Conservation (phyloP, 2,329 filamentous ascomycete genomes). For the Fusarium algeriense region DNA sequence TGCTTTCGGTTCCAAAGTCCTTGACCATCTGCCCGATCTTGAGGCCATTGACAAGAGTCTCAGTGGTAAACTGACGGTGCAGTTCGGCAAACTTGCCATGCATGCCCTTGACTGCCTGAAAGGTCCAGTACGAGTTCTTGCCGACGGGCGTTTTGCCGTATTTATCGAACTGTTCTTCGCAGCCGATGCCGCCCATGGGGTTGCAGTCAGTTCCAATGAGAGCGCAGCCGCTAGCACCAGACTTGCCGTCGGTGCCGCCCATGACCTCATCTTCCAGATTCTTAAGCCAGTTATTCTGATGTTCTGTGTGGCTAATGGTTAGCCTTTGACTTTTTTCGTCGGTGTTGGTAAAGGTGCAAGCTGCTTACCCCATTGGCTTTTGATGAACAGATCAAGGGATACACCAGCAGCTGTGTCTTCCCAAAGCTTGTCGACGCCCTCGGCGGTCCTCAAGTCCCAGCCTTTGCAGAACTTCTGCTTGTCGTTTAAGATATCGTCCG, state of each 20-base stretch:
- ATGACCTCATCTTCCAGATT: constrained; percentile 16
- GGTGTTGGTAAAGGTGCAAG: fast-evolving
- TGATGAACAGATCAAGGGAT: constrained; percentile 21
- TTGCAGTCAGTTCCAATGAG: neutral
- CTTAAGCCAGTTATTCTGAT: constrained; percentile 14
- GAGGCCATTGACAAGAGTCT: constrained; percentile 15
- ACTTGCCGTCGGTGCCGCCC: constrained; percentile 4
- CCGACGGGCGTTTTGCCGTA: neutral
- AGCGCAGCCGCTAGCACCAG: neutral
- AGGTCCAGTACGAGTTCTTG: constrained; percentile 31
- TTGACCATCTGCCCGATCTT: constrained; percentile 18
- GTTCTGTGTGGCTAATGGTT: neutral
- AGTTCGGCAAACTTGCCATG: constrained; percentile 19
- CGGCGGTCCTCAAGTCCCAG: constrained; percentile 11
- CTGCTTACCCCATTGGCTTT: neutral
- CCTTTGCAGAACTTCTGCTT: constrained; percentile 18
- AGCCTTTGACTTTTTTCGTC: fast-evolving
- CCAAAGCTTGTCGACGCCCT: constrained; percentile 23
- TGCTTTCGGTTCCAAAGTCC: constrained; percentile 8
- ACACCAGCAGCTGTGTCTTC: constrained; percentile 5
- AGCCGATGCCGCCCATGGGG: neutral
- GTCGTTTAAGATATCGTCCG: neutral
- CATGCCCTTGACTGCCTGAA: constrained; percentile 25
- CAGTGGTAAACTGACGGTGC: constrained; percentile 10
- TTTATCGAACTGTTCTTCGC: constrained; percentile 15